Conservation (phyloP, 2,329 filamentous ascomycete species). For the Colletotrichum filicis region DNA sequence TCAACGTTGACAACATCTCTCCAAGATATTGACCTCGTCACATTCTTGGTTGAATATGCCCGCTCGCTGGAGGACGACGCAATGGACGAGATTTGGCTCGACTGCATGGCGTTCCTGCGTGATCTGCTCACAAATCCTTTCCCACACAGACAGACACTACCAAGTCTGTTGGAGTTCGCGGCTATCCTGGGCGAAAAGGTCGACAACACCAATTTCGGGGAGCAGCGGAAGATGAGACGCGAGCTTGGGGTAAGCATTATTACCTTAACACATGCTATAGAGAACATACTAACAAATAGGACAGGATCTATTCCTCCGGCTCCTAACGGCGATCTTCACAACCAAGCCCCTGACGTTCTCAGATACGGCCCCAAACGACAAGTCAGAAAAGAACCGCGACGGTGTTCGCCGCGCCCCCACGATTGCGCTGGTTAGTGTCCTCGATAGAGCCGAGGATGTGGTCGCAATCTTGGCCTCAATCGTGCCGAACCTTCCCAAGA, state of each 20-base stretch:
- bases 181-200: conserved; percentile 93
- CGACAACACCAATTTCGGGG: conserved; percentile 97
- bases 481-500: conserved; percentile 82
- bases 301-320: conserved; percentile 87
- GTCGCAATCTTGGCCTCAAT: conserved; percentile 82
- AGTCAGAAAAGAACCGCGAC: conserved; percentile 51
- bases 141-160: conserved; percentile 90
- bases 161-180: conserved; percentile 87
- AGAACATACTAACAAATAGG: conserved; percentile 40
- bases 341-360: conserved; percentile 82
- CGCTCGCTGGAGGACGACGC: conserved; percentile 93
- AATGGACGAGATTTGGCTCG: conserved; percentile 97
- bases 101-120: conserved; percentile 90
- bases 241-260: conserved; percentile 79
- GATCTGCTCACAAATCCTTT: conserved; percentile 95
- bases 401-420: conserved; percentile 50
- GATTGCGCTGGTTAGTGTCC: conserved; percentile 43
- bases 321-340: conserved; percentile 94
- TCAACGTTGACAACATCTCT: conserved; percentile 90
- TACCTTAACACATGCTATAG: too few species aligned
- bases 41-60: conserved; percentile 91
- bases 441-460: conserved; percentile 76
- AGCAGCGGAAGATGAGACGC: conserved; percentile 90
- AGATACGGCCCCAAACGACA: conserved; percentile 55
- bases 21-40: conserved; percentile 83